phyloP scores from a whole-genome alignment of 257 asterid species.

The Nicotiana noctiflora region DNA sequence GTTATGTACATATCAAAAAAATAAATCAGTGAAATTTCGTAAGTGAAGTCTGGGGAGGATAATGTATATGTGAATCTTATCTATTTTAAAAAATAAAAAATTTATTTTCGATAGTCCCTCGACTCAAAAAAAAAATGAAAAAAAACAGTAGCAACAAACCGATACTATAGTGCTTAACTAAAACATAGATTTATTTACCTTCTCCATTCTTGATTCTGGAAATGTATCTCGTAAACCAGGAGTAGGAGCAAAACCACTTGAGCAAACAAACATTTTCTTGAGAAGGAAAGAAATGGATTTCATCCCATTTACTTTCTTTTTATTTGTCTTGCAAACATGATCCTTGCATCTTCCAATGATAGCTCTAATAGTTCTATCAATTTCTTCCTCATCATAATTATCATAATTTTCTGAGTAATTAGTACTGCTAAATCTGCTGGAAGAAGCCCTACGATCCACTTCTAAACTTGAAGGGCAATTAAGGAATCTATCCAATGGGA shows the following conservation, averaged over 20 bases:
- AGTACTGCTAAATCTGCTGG: slow-evolving; percentile 41
- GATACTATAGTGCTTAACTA: too few species aligned
- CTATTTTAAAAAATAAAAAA: too few species aligned
- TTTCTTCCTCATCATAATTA: slow-evolving; percentile 61
- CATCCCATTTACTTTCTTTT: slow-evolving; percentile 46
- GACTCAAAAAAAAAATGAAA: too few species aligned
- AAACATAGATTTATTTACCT: slow-evolving; percentile 31
- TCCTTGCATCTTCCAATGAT: slow-evolving; percentile 85
- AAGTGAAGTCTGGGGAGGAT: too few species aligned
- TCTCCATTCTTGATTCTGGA: slow-evolving; percentile 94
- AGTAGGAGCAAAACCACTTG: slow-evolving; percentile 53
- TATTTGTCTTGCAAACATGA: slow-evolving; percentile 49
- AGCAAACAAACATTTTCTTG: slow-evolving; percentile 81
- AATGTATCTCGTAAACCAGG: slow-evolving; percentile 62
- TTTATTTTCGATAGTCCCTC: too few species aligned
- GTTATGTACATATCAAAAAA: too few species aligned
- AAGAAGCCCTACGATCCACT: slow-evolving; percentile 47
- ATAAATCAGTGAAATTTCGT: too few species aligned
- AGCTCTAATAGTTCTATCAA: slow-evolving; percentile 76
- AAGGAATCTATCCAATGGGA: slow-evolving; percentile 82
- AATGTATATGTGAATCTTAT: too few species aligned
- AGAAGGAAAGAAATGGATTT: slow-evolving; percentile 66
- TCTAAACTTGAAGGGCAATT: slow-evolving; percentile 94
- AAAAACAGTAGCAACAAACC: too few species aligned
- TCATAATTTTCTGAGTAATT: slow-evolving; percentile 38